phyloP scores from a whole-genome alignment of 192 early-diverging fungal genomes.

The Kappamyces sp. region DNA sequence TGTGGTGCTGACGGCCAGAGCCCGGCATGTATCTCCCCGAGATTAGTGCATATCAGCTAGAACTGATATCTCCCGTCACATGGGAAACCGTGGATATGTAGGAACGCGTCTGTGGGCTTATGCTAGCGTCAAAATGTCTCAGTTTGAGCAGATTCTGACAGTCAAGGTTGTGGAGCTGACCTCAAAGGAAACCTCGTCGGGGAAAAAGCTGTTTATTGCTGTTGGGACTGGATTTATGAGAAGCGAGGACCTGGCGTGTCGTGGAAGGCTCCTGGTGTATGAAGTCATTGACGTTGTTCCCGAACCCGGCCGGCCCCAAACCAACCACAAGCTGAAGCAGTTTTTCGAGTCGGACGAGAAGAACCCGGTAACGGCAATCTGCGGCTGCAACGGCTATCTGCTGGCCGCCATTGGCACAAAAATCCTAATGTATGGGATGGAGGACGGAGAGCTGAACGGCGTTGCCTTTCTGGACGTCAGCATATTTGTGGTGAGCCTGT shows the following conservation, averaged over 20 bases:
- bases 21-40: slow-evolving; percentile 52
- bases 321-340: slow-evolving; percentile 85
- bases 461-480: slow-evolving; percentile 94
- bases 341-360: slow-evolving; percentile 79
- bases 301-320: slow-evolving; percentile 87
- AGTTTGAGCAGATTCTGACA: slow-evolving; percentile 77
- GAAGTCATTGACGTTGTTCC: slow-evolving; percentile 98
- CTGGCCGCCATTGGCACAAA: slow-evolving; percentile 83
- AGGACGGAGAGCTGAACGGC: slow-evolving; percentile 71
- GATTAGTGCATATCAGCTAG: slow-evolving; percentile 57
- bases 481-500: slow-evolving; percentile 77
- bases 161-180: slow-evolving; percentile 76
- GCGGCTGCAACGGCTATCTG: slow-evolving; percentile 79
- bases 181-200: slow-evolving; percentile 76
- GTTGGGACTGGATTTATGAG: slow-evolving; percentile 81
- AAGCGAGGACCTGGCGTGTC: slow-evolving; percentile 85
- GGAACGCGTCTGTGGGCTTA: slow-evolving; percentile 5
- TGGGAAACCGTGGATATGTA: slow-evolving; percentile 89
- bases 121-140: slow-evolving; percentile 58
- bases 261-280: slow-evolving; percentile 85
- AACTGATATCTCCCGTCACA: slow-evolving; percentile 87
- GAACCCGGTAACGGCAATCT: slow-evolving; percentile 79
- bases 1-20: slow-evolving; percentile 19
- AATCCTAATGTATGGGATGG: slow-evolving; percentile 79
- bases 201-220: slow-evolving; percentile 78